Evolutionary conservation across 192 early-diverging fungal genomes (phyloP).

Genomic region (Coemansia sp.): DNA sequence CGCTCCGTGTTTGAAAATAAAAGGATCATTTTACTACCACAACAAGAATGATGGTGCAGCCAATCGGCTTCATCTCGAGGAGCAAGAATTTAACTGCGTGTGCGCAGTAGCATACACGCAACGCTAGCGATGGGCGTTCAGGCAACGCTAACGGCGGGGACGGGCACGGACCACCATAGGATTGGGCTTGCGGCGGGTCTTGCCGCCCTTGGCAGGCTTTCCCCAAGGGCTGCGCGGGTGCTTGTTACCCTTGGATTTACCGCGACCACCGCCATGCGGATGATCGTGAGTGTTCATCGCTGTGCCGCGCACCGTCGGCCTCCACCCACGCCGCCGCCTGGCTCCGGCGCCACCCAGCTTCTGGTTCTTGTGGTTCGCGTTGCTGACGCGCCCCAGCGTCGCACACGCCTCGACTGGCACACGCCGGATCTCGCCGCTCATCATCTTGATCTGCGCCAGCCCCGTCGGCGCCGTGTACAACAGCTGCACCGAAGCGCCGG

Average conservation of each 20-base stretch:
- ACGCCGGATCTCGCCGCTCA: conserved; percentile 83
- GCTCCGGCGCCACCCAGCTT: conserved; percentile 90
- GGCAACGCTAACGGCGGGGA: conserved; percentile 34
- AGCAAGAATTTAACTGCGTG: neutral
- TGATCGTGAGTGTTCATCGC: conserved; percentile 94
- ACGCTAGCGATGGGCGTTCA: neutral
- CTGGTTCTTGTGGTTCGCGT: conserved; percentile 85
- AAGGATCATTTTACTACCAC: neutral
- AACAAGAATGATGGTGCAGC: neutral
- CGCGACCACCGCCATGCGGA: conserved; percentile 95
- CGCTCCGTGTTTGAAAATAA: conserved; percentile 2
- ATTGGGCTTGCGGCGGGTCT: conserved; percentile 71
- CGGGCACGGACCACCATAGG: conserved; percentile 65
- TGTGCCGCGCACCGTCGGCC: conserved; percentile 92
- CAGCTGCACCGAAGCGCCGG: conserved; percentile 84
- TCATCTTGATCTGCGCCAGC: conserved; percentile 81
- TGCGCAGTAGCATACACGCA: conserved; percentile 2
- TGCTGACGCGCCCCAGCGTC: conserved; percentile 87
- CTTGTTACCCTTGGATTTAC: conserved; percentile 92
- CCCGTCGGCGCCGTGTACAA: conserved; percentile 73
- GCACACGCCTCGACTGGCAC: conserved; percentile 82
- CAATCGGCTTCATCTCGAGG: neutral
- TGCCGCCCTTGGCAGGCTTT: conserved; percentile 88
- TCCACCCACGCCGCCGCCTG: conserved; percentile 73
- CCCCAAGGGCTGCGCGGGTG: conserved; percentile 89